Evolutionary conservation across 345 rosid species (phyloP).

Genomic region (Orychophragmus violaceus): DNA sequence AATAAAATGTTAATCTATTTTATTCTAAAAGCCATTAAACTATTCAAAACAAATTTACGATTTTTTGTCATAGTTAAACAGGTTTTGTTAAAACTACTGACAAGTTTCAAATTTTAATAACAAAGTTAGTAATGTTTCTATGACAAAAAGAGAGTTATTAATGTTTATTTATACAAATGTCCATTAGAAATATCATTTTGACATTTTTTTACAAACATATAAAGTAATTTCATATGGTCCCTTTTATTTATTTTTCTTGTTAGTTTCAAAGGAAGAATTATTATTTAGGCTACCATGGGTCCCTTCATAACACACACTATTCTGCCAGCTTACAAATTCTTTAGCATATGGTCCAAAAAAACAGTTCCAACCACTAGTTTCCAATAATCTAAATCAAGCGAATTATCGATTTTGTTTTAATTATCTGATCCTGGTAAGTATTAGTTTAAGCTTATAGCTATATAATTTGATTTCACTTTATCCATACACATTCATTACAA

Average conservation of each 20-base stretch:
- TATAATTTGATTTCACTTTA: neutral
- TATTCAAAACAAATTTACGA: too few species aligned
- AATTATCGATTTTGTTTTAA: neutral
- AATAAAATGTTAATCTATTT: neutral
- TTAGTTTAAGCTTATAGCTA: neutral
- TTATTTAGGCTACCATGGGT: slow-evolving; percentile 11
- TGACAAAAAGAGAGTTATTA: too few species aligned
- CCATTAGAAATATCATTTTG: neutral
- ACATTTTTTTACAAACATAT: slow-evolving; percentile 15
- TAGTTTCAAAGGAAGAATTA: slow-evolving; percentile 26
- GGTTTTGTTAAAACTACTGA: neutral
- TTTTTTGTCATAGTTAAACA: too few species aligned
- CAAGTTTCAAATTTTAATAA: neutral
- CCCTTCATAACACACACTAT: slow-evolving; percentile 24
- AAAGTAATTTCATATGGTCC: neutral
- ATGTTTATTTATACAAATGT: neutral
- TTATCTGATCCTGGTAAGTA: neutral
- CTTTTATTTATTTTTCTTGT: neutral
- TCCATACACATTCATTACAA: neutral
- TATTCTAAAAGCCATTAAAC: too few species aligned
- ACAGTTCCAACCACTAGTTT: slow-evolving; percentile 27
- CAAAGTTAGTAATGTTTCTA: neutral
- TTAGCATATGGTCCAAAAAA: slow-evolving; percentile 27
- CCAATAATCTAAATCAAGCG: neutral
- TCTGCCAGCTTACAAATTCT: slow-evolving; percentile 28